phyloP scores from a whole-genome alignment of 164 flowering plant genomes.

The Liriodendron chinense region DNA sequence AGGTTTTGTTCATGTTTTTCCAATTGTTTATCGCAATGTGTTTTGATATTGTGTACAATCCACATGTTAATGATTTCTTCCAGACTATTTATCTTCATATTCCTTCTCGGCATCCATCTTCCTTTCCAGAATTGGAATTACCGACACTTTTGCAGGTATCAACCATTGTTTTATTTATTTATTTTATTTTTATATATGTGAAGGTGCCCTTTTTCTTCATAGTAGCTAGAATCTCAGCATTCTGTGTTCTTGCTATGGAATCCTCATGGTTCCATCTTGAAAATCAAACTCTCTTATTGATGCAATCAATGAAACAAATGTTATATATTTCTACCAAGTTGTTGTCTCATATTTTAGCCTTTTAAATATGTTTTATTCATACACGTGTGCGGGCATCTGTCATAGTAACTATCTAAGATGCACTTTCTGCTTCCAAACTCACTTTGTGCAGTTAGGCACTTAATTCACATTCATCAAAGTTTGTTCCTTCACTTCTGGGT shows the following conservation, averaged over 20 bases:
- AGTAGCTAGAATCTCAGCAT: background rate
- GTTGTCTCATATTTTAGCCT: no score
- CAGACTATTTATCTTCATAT: conserved; percentile 86
- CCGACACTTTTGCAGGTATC: conserved; percentile 93
- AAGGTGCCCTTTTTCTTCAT: background rate
- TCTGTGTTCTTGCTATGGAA: background rate
- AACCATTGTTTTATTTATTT: conserved; percentile 5
- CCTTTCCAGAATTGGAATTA: conserved; percentile 82
- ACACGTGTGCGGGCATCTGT: no score
- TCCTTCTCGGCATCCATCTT: conserved; percentile 77
- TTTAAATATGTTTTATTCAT: no score
- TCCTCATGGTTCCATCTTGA: background rate
- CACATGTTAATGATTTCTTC: conserved; percentile 6
- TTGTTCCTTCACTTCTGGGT: no score
- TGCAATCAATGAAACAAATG: no score
- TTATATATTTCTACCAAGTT: no score
- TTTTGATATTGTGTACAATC: background rate
- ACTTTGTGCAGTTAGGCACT: no score
- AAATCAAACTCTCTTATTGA: no score
- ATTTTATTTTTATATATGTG: background rate
- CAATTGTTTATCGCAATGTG: background rate
- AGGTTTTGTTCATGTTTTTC: background rate
- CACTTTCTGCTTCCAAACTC: no score
- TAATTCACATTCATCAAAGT: no score
- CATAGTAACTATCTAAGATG: no score